A percentile compares a stretch with the other conserved stretches of the same genome.
Conservation (phyloP, 129 eudicot species). For the Flaveria robusta region DNA sequence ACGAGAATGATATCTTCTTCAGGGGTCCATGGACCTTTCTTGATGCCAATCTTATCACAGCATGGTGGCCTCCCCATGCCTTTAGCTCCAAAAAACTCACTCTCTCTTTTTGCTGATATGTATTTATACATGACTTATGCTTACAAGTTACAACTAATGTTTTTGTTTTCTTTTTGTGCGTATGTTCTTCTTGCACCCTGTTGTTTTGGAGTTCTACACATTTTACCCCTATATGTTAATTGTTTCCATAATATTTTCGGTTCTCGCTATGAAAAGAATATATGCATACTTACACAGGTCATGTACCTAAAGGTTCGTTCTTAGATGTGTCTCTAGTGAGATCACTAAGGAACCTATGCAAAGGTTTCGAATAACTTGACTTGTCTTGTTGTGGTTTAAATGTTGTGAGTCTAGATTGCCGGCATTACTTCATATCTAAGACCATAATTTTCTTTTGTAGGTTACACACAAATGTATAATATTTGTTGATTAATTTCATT, state of each 20-base stretch:
- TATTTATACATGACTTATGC: constrained; percentile 8
- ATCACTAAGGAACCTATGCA: too few relatives aligned
- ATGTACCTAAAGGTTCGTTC: not conserved
- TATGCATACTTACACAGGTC: not conserved
- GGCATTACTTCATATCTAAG: not conserved
- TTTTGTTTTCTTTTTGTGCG: not conserved
- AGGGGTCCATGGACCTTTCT: constrained; percentile 97
- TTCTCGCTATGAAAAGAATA: not conserved
- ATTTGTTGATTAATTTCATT: too few relatives aligned
- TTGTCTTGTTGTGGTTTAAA: too few relatives aligned
- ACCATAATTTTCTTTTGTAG: not conserved
- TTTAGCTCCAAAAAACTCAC: constrained; percentile 31
- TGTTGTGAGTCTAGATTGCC: too few relatives aligned
- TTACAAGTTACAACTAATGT: not conserved
- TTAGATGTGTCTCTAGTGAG: not conserved
- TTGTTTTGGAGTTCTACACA: constrained; percentile 4
- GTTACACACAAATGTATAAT: too few relatives aligned
- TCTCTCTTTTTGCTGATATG: constrained; percentile 13
- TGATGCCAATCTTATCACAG: constrained; percentile 78
- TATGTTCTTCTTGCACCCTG: constrained; percentile 8
- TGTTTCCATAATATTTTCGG: not conserved
- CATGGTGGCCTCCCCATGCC: constrained; percentile 91
- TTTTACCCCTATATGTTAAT: not conserved
- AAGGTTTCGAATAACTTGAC: too few relatives aligned
- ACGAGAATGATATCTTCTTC: constrained; percentile 85